A percentile compares a stretch with the other conserved stretches of the same genome.
Evolutionary conservation across 1,284 basidiomycete species (phyloP).

Genomic region (Neonothopanus nambi): DNA sequence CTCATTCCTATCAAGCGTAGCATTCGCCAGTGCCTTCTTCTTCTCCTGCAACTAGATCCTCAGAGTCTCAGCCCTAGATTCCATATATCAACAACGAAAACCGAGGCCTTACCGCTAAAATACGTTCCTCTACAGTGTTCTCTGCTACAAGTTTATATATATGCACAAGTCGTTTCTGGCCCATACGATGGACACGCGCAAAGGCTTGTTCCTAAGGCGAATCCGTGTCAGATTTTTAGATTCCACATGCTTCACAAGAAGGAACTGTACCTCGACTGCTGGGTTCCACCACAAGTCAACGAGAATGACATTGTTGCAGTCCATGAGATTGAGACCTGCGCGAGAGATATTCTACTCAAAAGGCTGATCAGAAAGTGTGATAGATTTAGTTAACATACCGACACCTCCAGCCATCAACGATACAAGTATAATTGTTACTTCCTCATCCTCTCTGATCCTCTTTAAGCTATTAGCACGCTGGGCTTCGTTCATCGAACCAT

Average conservation of each 20-base stretch:
- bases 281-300: slow-evolving; percentile 65
- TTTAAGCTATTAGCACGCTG: slow-evolving; percentile 47
- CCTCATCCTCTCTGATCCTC: slow-evolving; percentile 39
- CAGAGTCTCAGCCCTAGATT: no score
- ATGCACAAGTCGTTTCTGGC: slow-evolving; percentile 54
- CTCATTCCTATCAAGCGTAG: slow-evolving; percentile 9
- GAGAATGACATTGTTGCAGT: slow-evolving; percentile 59
- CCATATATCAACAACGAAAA: no score
- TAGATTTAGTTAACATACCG: slow-evolving; percentile 30
- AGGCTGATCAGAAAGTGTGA: neutral
- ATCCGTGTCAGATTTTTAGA: no score
- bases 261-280: slow-evolving; percentile 43
- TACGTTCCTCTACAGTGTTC: slow-evolving; percentile 58
- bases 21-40: slow-evolving; percentile 10
- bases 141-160: slow-evolving; percentile 60
- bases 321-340: slow-evolving; percentile 59
- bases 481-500: slow-evolving; percentile 48
- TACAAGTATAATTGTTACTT: slow-evolving; percentile 51
- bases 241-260: no score
- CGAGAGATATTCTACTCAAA: neutral
- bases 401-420: slow-evolving; percentile 63
- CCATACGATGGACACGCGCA: slow-evolving; percentile 61
- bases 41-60: slow-evolving; percentile 8
- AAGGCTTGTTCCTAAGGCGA: slow-evolving; percentile 63
- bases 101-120: slow-evolving; percentile 32